phyloP scores from a whole-genome alignment of 768 basidiomycete species.

The Trametes cubensis region DNA sequence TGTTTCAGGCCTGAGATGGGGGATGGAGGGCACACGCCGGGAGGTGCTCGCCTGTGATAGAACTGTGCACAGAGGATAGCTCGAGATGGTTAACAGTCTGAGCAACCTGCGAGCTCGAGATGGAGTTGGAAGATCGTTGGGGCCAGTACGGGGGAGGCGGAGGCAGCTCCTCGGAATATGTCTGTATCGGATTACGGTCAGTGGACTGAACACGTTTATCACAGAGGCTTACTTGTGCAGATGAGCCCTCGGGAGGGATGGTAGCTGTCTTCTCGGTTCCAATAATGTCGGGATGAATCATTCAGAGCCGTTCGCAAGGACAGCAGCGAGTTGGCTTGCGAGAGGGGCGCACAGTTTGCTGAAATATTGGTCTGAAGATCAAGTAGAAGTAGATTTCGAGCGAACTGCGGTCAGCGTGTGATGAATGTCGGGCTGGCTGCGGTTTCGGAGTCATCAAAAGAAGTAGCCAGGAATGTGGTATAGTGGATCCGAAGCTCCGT shows the following conservation, averaged over 20 bases:
- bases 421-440: no score
- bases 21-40: background rate
- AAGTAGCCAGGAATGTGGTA: no score
- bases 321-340: no score
- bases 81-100: conserved; percentile 33
- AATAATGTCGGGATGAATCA: background rate
- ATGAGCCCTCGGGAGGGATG: conserved; percentile 4
- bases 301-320: no score
- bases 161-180: background rate
- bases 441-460: no score
- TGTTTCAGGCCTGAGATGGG: conserved; percentile 9
- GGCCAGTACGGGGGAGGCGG: conserved; percentile 18
- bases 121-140: background rate
- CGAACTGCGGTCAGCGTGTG: no score
- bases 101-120: conserved; percentile 24
- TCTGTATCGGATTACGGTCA: no score
- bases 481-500: no score
- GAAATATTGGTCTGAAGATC: no score
- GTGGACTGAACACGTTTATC: no score
- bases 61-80: conserved; percentile 29
- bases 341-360: no score
- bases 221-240: background rate
- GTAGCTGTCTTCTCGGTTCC: conserved; percentile 4
- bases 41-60: conserved; percentile 27
- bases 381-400: no score